Evolutionary conservation across 1,284 basidiomycete genomes (phyloP).

Genomic region (Inonotus obliquus): DNA sequence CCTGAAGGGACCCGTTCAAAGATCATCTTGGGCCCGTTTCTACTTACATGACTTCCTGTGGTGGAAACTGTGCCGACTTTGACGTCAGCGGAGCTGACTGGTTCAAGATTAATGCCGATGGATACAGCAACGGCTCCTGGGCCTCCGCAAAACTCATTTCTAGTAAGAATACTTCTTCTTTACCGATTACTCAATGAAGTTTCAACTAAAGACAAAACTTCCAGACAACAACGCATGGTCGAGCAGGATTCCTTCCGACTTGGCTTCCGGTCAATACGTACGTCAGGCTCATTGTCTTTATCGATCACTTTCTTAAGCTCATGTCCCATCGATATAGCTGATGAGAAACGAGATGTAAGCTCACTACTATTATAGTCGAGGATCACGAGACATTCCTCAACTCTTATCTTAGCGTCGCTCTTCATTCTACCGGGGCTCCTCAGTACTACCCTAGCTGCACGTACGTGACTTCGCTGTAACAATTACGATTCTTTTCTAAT

Average conservation of each 20-base stretch:
- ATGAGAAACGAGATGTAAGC: constrained; percentile 34
- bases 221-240: constrained; percentile 27
- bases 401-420: constrained; percentile 25
- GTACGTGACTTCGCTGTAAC: constrained; percentile 22
- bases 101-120: constrained; percentile 36
- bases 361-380: not conserved
- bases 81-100: constrained; percentile 32
- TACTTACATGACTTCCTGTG: constrained; percentile 37
- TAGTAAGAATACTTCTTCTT: constrained; percentile 19
- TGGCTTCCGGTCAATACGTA: constrained; percentile 35
- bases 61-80: constrained; percentile 32
- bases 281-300: constrained; percentile 17
- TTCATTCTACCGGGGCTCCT: constrained; percentile 27
- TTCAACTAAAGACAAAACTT: not conserved
- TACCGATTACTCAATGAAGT: not conserved
- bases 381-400: constrained; percentile 5
- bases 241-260: constrained; percentile 30
- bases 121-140: constrained; percentile 31
- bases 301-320: not conserved
- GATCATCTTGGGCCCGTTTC: constrained; percentile 31
- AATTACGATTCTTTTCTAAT: not conserved
- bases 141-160: constrained; percentile 31
- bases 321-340: constrained; percentile 23
- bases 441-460: constrained; percentile 31
- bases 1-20: constrained; percentile 1